Evolutionary conservation across 352 stramenopile species (phyloP).

Genomic region (Pythium inflatum): DNA sequence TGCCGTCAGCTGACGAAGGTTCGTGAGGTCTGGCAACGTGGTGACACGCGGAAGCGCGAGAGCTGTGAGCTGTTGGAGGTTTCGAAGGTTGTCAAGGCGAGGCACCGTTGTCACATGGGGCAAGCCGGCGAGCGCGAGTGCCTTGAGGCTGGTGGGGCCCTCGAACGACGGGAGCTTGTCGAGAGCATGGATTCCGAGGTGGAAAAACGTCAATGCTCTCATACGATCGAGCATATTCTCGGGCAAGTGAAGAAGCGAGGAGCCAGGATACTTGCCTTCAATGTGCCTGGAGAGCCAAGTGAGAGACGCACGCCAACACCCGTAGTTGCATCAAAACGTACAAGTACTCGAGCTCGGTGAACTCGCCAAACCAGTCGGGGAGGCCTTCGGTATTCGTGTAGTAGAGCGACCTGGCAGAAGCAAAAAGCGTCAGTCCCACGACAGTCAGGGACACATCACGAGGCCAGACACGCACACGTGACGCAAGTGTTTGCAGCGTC

Average conservation of each 20-base stretch:
- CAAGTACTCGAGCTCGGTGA: slow-evolving; percentile 11
- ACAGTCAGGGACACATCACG: background rate
- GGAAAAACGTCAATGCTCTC: background rate
- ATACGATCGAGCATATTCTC: background rate
- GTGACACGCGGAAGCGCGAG: slow-evolving; percentile 21
- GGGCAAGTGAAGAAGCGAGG: background rate
- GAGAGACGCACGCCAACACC: no score
- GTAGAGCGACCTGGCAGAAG: background rate
- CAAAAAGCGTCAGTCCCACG: background rate
- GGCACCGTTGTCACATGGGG: background rate
- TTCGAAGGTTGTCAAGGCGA: slow-evolving; percentile 28
- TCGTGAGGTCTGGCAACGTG: slow-evolving; percentile 35
- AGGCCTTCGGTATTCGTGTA: background rate
- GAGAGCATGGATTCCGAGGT: background rate
- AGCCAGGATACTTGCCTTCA: background rate
- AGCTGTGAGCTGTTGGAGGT: slow-evolving; percentile 35
- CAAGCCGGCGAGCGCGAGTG: background rate
- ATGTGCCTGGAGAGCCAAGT: no score
- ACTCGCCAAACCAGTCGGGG: slow-evolving; percentile 1
- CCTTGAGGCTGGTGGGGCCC: background rate
- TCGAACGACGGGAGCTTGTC: background rate
- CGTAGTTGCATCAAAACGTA: no score
- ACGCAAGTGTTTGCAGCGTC: background rate
- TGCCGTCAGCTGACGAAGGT: slow-evolving; percentile 7
- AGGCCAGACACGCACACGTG: background rate